Conservation (phyloP, 1,139 yeast species). For the Lodderomyces orthopsilosis region DNA sequence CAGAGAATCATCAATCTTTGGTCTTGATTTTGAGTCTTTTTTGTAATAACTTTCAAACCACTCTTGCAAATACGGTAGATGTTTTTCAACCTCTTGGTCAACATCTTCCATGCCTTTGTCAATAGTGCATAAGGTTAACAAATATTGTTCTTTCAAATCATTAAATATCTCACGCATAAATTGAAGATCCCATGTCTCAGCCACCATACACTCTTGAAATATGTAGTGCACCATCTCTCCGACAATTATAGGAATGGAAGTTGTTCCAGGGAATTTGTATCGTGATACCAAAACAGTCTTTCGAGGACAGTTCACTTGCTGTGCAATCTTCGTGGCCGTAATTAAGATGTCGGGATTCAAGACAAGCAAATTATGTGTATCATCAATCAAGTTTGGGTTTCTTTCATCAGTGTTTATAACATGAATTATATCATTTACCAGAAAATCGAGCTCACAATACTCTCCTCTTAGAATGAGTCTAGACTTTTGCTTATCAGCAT, state of each 20-base stretch:
- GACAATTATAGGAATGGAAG: slow-evolving; percentile 58
- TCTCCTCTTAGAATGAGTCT: slow-evolving; percentile 50
- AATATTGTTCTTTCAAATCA: slow-evolving; percentile 36
- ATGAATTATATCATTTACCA: slow-evolving; percentile 56
- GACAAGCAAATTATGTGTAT: slow-evolving; percentile 58
- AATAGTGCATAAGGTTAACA: slow-evolving; percentile 57
- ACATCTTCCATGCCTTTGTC: slow-evolving; percentile 47
- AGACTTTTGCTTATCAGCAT: slow-evolving; percentile 25
- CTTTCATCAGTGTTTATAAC: slow-evolving; percentile 47
- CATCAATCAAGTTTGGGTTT: slow-evolving; percentile 48
- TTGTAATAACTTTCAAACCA: slow-evolving; percentile 60
- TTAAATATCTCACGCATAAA: slow-evolving; percentile 48
- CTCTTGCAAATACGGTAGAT: slow-evolving; percentile 54
- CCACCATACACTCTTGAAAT: slow-evolving; percentile 64
- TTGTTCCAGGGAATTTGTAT: slow-evolving; percentile 54
- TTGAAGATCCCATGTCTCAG: slow-evolving; percentile 39
- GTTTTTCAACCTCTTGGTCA: slow-evolving; percentile 42
- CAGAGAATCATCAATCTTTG: slow-evolving; percentile 38
- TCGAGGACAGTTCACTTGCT: slow-evolving; percentile 70
- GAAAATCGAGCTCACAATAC: slow-evolving; percentile 43
- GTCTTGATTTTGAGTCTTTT: slow-evolving; percentile 19
- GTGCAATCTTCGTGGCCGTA: slow-evolving; percentile 80
- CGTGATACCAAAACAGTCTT: slow-evolving; percentile 61
- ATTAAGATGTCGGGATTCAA: slow-evolving; percentile 82
- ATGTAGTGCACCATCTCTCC: slow-evolving; percentile 81